Evolutionary conservation across 2,329 filamentous ascomycete species (phyloP).

Genomic region (Pyricularia sp.): DNA sequence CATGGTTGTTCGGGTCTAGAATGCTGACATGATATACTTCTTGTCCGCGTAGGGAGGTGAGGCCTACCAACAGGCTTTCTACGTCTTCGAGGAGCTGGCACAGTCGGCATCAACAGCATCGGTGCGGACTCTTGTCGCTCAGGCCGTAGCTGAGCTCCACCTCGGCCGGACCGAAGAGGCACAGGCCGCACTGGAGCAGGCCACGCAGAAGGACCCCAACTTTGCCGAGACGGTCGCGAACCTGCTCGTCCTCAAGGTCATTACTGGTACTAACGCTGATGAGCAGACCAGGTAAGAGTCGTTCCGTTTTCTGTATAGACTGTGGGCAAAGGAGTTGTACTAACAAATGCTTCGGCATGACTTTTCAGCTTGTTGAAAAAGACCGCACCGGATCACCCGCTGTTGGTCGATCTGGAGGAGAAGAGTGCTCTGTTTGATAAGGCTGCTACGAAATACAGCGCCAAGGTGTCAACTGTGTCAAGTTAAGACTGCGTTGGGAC

Average conservation of each 20-base stretch:
- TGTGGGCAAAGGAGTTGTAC: background rate
- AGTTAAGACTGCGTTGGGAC: conserved; percentile 27
- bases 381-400: conserved; percentile 55
- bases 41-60: conserved; percentile 62
- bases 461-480: conserved; percentile 68
- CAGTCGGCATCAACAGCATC: conserved; percentile 76
- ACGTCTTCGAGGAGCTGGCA: conserved; percentile 94
- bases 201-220: conserved; percentile 61
- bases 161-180: conserved; percentile 83
- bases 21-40: conserved; percentile 7
- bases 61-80: conserved; percentile 93
- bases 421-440: conserved; percentile 85
- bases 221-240: conserved; percentile 75
- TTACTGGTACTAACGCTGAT: conserved; percentile 62
- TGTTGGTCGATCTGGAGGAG: conserved; percentile 67
- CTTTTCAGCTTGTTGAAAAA: conserved; percentile 41
- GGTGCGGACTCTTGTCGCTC: conserved; percentile 66
- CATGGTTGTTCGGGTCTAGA: background rate
- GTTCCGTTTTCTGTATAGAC: background rate
- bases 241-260: conserved; percentile 65
- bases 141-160: conserved; percentile 87
- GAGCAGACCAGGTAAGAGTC: conserved; percentile 51
- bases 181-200: conserved; percentile 74
- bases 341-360: background rate
- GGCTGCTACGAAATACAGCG: conserved; percentile 76